Evolutionary conservation across 1,284 basidiomycete species (phyloP), one percentile per base, ranked within the genome.

Genomic region (Cryptococcus sp.): DNA sequence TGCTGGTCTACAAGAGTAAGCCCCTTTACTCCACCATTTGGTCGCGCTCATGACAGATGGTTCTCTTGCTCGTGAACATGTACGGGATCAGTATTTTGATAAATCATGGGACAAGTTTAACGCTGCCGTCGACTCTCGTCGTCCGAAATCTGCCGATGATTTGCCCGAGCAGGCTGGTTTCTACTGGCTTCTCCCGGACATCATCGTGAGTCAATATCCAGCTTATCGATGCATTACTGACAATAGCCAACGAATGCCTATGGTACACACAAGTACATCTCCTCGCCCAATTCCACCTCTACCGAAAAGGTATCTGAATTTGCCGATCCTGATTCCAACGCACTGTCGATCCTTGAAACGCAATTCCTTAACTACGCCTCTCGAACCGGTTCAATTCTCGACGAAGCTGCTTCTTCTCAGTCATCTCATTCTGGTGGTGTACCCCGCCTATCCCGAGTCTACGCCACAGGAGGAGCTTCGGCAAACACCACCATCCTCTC

Each of bases 311-410:
- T 74, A 7, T 59, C 67, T 0, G 58, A 62, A 7, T 72, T 71
- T 48, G 70, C 69, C 31, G 74, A 76, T 28, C 54, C 72, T 0
- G 64, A 72, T 14, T 77, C 80, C 4, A 86, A 90, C 67, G 83
- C 88, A 3, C 81, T 87, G n/a, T 85, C 87, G 4, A 88, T 93
- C 58, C 78, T 93, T 58, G 86, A 91, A 72, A 88, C 87, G 0
- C 90, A 93, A 66, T 82, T 92, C 67, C 78, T 92, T 52, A 69
- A 68, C 47, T 73, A 72, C 53, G 57, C 62, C 23, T 59, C 64
- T 11, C 61, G 71, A 16, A 64, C 66, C 9, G 53, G 59, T 16
- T 56, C 66, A 18, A 65, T 90, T 83, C 53, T 90, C 85, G 73
- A 81, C 80, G 53, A 83, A 83, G 41, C 82, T 85, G n/a, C 42